A percentile compares a stretch with the other conserved stretches of the same genome.
phyloP scores from a whole-genome alignment of 768 basidiomycete genomes.

The Suillus subluteus region DNA sequence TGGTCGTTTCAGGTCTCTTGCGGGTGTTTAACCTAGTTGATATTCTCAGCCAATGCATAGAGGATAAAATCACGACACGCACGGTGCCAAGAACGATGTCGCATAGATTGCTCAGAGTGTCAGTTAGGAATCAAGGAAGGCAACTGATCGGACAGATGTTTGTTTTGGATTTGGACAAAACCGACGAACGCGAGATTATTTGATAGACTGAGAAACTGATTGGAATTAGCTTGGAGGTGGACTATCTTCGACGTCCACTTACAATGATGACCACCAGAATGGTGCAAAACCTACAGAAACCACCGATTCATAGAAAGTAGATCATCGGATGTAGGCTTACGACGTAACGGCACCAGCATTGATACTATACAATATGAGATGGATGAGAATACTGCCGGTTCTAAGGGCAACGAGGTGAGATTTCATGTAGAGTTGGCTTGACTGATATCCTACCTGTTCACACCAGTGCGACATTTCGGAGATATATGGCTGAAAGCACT shows the following conservation, averaged over 20 bases:
- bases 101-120: slow-evolving; percentile 17
- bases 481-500: no score
- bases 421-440: no score
- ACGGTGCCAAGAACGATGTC: slow-evolving; percentile 22
- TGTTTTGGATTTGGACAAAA: slow-evolving; percentile 21
- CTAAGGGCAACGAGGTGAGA: no score
- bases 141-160: slow-evolving; percentile 12
- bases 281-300: slow-evolving; percentile 12
- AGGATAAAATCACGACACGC: background rate
- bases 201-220: slow-evolving; percentile 15
- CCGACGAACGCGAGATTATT: slow-evolving; percentile 10
- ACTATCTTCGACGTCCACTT: background rate
- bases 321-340: no score
- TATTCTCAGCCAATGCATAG: background rate
- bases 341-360: no score
- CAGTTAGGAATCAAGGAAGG: background rate
- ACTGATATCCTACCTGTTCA: no score
- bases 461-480: no score
- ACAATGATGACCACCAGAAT: slow-evolving; percentile 17
- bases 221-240: background rate
- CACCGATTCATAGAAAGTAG: background rate
- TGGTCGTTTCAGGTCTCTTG: background rate
- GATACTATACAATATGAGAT: no score
- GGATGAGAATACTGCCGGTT: no score
- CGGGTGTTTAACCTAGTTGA: slow-evolving; percentile 1